Evolutionary conservation across 257 asterid species (phyloP), one percentile per base, ranked within the genome.

Genomic region (Solanum neorickii): DNA sequence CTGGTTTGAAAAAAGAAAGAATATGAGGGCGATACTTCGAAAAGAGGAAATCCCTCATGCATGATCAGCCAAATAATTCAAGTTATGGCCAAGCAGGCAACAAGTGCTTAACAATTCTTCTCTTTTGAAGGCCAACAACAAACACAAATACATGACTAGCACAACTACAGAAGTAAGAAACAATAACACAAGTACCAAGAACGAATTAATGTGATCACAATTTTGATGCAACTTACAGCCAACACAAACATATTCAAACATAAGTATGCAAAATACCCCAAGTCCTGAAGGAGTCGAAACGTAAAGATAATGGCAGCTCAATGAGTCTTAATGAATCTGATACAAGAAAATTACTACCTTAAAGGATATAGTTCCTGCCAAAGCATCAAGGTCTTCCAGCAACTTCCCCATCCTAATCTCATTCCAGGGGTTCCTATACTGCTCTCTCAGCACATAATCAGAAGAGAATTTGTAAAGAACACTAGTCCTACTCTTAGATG

Each of bases 381-480:
- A 91, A 90, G 99, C 99, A 91, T 96, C 99, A 89, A 96, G 99
- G 88, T 96, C 99, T 87, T 96, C 98, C n/a, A 96, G 95, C 94
- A 96, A 91, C 83, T 95, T 96, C 88, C 98, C 99, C 89, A 93
- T 89, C 92, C 99, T 93, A 86, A 96, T 92, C 91, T 91, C 95
- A 91, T 93, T 93, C 99, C 98, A 96, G 2, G 99, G 97, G 90
- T 96, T 95, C 88, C 98, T 92, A 69, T 96, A 96, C 89, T 96
- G 99, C 90, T 95, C 99, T 89, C 96, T 89, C 37, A 96, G 94
- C n/a, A 94, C 86, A 88, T 89, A 93, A 92, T 96, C 99, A 86
- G 87, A 87, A 44, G 98, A 96, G 84, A 96, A 95, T 42, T 93
- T 92, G 42, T 95, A 96, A 83, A 91, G 60, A 62, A 95, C 83